Conservation (phyloP, 2,329 filamentous ascomycete genomes). For the Venturia carpophila region DNA sequence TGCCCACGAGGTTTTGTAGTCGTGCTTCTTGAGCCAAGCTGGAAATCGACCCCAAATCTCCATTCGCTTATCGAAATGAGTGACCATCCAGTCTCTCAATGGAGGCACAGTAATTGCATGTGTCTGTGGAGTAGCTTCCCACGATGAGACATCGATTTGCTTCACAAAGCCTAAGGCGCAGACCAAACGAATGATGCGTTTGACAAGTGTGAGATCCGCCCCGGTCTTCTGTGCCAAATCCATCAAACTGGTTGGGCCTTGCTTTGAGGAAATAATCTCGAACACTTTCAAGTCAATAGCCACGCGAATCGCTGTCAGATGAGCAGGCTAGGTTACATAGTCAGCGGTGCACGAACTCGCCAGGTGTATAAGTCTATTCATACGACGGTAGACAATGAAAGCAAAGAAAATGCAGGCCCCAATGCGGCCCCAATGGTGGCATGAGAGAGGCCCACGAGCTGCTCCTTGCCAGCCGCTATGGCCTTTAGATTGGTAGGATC, state of each 20-base stretch:
- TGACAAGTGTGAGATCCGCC: conserved; percentile 4
- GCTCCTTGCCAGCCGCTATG: conserved; percentile 13
- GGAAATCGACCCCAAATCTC: conserved; percentile 12
- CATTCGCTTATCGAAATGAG: conserved; percentile 13
- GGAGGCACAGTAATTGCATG: background rate
- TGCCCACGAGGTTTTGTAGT: conserved; percentile 9
- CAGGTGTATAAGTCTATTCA: background rate
- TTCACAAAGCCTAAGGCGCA: background rate
- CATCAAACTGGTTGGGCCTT: background rate
- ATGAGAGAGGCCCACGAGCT: conserved; percentile 12
- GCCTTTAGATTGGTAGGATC: conserved; percentile 9
- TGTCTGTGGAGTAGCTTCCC: conserved; percentile 11
- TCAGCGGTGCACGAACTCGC: background rate
- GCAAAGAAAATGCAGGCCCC: conserved; percentile 4
- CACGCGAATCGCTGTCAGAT: conserved; percentile 4
- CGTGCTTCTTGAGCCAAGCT: conserved; percentile 12
- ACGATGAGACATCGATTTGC: background rate
- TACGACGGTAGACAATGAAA: conserved; percentile 4
- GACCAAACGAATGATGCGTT: conserved; percentile 16
- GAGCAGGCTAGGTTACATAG: background rate
- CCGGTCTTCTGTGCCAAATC: conserved; percentile 1
- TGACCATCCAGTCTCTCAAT: conserved; percentile 7
- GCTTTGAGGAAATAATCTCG: background rate
- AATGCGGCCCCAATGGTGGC: conserved; percentile 8
- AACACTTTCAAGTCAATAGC: conserved; percentile 15